A percentile compares a stretch with the other conserved stretches of the same genome.
phyloP scores from a whole-genome alignment of 78 protist genomes.

The Emiliania huxleyi region DNA sequence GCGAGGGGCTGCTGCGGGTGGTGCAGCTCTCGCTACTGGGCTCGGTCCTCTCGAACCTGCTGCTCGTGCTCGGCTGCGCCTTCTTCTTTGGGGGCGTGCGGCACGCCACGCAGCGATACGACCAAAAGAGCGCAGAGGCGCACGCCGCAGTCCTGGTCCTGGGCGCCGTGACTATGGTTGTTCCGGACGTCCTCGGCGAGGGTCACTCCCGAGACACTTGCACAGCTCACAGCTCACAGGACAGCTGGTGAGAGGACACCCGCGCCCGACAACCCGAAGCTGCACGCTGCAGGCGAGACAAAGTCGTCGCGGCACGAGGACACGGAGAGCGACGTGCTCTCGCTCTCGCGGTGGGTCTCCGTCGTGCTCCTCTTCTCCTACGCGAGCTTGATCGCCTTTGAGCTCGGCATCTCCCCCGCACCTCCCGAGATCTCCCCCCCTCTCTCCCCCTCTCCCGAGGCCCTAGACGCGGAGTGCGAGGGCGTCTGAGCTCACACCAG shows the following conservation, averaged over 20 bases:
- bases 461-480: too few relatives aligned
- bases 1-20: slow-evolving; percentile 16
- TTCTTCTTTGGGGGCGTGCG: slow-evolving; percentile 40
- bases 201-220: too few relatives aligned
- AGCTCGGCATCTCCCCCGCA: too few relatives aligned
- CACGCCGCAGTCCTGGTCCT: slow-evolving; percentile 31
- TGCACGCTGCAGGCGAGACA: too few relatives aligned
- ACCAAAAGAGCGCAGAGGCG: not conserved
- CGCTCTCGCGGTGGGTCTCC: not conserved
- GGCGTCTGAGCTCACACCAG: not conserved
- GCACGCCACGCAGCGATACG: slow-evolving; percentile 19
- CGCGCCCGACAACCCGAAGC: too few relatives aligned
- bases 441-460: too few relatives aligned
- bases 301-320: too few relatives aligned
- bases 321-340: too few relatives aligned
- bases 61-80: slow-evolving; percentile 59
- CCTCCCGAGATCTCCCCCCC: too few relatives aligned
- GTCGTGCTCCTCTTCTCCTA: not conserved
- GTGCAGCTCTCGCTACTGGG: slow-evolving; percentile 66
- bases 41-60: slow-evolving; percentile 52
- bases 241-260: too few relatives aligned
- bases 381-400: not conserved
- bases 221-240: too few relatives aligned
- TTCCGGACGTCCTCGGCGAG: slow-evolving; percentile 44
- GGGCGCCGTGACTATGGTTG: not conserved